Base-by-base conservation (phyloP, 257 asterid genomes). In the Solanum okadae region DNA sequence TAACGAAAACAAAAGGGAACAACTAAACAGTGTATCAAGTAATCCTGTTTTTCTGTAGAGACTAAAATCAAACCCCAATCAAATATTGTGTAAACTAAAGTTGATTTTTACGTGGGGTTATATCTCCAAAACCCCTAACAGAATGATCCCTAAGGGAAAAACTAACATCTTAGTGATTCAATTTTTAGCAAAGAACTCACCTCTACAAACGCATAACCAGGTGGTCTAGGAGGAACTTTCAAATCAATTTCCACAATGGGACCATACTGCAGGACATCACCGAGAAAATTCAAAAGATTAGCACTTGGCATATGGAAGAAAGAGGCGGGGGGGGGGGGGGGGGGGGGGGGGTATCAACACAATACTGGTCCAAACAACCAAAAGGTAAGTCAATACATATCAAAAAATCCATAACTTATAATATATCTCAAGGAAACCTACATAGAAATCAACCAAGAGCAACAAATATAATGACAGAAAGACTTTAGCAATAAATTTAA, bases 201-300 rank as follows among this genome's bases (percentile, higher is more conserved):
- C 98, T 96, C 98, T 27, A 96, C 97, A 89, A 96, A 96, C 23
- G 96, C 98, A 91, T 93, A 96, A 83, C 96, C 98, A 88, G 98
- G 98, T 67, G 98, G 98, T 70, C 96, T 93, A n/a, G 98, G 95
- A 42, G 98, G 98, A 35, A 94, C 93, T 90, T 96, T 96, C 96
- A 96, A 84, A 89, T 96, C 98, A 82, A 96, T 93, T 4, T 93
- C 94, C 68, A 95, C 93, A 83, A 95, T 93, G 49, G 89, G 93
- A 76, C 98, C 98, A 90, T 95, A 96, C 98, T 96, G 92, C 91
- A 92, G 61, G 20, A 89, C 46, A 87, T 13, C 46, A 75, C 40
- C 79, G 35, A 61, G 13, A 81, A 88, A 27, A 84, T 34, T 15
- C 46, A 34, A 52, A 27, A 79, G 23, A 87, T 79, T 61, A 71